Conservation (phyloP, 352 stramenopile genomes). For the Globisporangium carolinianum region DNA sequence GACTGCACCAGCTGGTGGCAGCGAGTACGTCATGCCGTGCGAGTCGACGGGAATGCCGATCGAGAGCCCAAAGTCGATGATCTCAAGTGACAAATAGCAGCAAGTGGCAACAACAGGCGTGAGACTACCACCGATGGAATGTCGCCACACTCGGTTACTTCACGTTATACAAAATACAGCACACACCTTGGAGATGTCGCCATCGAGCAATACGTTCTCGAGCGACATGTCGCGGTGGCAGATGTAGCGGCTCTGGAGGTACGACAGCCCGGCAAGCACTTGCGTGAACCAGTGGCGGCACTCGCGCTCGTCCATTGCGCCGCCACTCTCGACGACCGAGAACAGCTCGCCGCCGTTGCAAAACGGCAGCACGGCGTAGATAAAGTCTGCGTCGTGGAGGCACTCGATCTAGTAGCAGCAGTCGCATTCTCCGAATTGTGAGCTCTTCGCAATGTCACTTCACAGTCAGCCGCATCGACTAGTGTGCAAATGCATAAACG, state of each 20-base stretch:
- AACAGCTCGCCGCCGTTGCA: constrained; percentile 83
- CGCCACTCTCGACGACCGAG: constrained; percentile 73
- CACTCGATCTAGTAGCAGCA: constrained; percentile 51
- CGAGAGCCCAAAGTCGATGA: constrained; percentile 82
- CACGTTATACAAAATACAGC: neutral
- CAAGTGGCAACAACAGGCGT: no score
- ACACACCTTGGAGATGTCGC: constrained; percentile 72
- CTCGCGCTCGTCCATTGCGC: constrained; percentile 69
- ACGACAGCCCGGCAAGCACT: constrained; percentile 71
- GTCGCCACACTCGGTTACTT: no score
- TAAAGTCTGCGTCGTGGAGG: constrained; percentile 77
- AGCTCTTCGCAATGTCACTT: no score
- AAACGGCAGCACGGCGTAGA: constrained; percentile 81
- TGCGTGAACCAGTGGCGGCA: constrained; percentile 83
- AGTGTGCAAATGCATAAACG: constrained; percentile 1
- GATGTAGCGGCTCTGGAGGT: constrained; percentile 79
- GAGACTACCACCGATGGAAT: no score
- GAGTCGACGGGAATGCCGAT: constrained; percentile 82
- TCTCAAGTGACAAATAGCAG: constrained; percentile 25
- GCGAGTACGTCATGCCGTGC: constrained; percentile 80
- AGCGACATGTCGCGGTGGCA: constrained; percentile 86
- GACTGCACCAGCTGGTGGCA: constrained; percentile 71
- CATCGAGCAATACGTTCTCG: constrained; percentile 82
- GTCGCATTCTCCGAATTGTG: no score
- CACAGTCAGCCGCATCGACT: no score